phyloP scores from a whole-genome alignment of 2,329 filamentous ascomycete genomes.

The Aspergillus terreus region DNA sequence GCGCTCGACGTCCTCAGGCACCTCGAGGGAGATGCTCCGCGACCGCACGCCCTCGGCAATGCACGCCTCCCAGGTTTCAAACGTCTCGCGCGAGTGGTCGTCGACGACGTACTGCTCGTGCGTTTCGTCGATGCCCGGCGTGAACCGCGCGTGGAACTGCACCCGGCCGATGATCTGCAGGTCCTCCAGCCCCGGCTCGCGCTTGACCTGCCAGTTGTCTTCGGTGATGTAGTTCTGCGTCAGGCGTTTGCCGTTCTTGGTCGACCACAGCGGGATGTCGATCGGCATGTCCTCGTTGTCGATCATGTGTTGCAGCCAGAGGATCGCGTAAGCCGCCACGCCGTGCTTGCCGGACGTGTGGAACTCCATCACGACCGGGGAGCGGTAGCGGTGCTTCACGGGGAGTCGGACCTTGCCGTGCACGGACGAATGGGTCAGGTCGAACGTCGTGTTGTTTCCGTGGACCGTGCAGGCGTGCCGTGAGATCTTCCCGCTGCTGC shows the following conservation, averaged over 20 bases:
- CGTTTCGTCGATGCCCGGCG: conserved; percentile 81
- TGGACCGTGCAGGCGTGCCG: conserved; percentile 59
- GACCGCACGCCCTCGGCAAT: conserved; percentile 78
- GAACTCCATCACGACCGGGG: conserved; percentile 85
- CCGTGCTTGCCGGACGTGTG: conserved; percentile 65
- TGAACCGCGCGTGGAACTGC: conserved; percentile 77
- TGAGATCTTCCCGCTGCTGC: conserved; percentile 69
- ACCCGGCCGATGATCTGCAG: conserved; percentile 78
- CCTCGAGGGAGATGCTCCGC: conserved; percentile 66
- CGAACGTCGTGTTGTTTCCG: conserved; percentile 60
- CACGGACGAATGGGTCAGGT: conserved; percentile 49
- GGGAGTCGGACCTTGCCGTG: conserved; percentile 68
- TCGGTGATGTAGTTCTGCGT: conserved; percentile 92
- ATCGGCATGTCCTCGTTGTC: conserved; percentile 76
- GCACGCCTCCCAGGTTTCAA: conserved; percentile 92
- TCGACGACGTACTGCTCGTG: conserved; percentile 80
- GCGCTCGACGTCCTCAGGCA: conserved; percentile 68
- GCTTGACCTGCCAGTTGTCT: conserved; percentile 60
- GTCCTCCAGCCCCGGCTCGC: conserved; percentile 68
- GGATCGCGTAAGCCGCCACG: conserved; percentile 68
- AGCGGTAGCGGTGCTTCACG: conserved; percentile 85
- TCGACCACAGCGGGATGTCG: conserved; percentile 88
- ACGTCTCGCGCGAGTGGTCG: conserved; percentile 87
- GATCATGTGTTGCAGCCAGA: conserved; percentile 82
- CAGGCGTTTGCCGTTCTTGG: conserved; percentile 68